A percentile compares a stretch with the other conserved stretches of the same genome.
These are phyloP conservation scores for Sphaerobolus stellatus DNA, from an alignment of 1,284 basidiomycete genomes.

Conservation along the genomic window DNA sequence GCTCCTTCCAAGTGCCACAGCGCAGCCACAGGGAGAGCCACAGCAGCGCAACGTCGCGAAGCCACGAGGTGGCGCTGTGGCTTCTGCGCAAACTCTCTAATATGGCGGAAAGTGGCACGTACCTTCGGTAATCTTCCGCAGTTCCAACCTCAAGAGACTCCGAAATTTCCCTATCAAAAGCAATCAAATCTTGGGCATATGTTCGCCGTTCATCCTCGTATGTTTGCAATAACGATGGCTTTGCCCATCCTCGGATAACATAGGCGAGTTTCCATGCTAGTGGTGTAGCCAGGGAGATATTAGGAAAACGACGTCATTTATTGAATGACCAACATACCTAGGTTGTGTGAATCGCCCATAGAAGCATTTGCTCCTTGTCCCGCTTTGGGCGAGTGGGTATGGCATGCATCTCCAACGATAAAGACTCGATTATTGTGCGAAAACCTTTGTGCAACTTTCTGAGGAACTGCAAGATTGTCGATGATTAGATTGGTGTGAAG, in stretches of 20 bases:
- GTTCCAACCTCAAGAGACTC: constrained; percentile 4
- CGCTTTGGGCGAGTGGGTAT: constrained; percentile 34
- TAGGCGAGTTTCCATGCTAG: constrained; percentile 32
- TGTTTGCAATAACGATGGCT: constrained; percentile 21
- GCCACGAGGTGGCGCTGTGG: too few species aligned
- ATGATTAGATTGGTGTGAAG: too few species aligned
- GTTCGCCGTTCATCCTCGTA: constrained; percentile 27
- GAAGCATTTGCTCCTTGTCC: constrained; percentile 33
- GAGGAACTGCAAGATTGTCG: constrained; percentile 24
- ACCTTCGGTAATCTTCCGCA: constrained; percentile 8
- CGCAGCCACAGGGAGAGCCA: too few species aligned
- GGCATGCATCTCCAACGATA: constrained; percentile 32
- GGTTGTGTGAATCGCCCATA: constrained; percentile 31
- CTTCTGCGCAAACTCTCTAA: too few species aligned
- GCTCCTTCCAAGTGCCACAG: too few species aligned
- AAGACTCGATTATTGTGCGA: constrained; percentile 26
- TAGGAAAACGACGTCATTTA: neutral
- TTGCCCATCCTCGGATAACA: constrained; percentile 26
- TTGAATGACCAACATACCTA: constrained; percentile 18
- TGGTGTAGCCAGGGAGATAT: neutral
- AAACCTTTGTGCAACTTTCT: constrained; percentile 29
- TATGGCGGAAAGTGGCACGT: too few species aligned
- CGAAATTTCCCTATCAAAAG: constrained; percentile 8
- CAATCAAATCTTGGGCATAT: constrained; percentile 21
- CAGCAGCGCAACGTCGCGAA: too few species aligned